Evolutionary conservation across 768 basidiomycete genomes (phyloP), one percentile per base, ranked within the genome.

Genomic region (Nidularia sp.): DNA sequence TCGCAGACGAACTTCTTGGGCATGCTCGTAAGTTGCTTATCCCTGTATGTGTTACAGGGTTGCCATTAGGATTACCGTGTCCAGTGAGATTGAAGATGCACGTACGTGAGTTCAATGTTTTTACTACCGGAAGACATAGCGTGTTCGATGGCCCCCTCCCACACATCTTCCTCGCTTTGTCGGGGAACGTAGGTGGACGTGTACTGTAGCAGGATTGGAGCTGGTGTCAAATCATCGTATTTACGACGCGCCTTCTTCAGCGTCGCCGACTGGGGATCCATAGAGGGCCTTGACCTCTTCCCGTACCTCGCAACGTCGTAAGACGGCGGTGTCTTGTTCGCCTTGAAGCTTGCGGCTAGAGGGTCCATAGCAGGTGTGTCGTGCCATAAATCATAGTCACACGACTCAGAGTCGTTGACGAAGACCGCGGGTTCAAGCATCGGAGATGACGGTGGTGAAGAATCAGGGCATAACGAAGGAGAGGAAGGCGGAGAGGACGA

Each of bases 1-100:
- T 78, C 77, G 5, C 60, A 58, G 3, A 83, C 69, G 45, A 84
- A 74, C 5, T 71, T 67, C 6, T 72, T 42, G 0, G 85, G 80
- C 2, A 89, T 84, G 13, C 56, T 63, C 5, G 76, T 75, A 22
- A 86, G 62, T 41, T 70, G 57, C 8, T 59, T 57, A 36, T 69
- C 64, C 15, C 79, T 80, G 48, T 12, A 18, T 9, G 25, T 29
- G 25, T 29, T 29, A 29, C 25, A 4, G 25, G 4, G 25, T 29
- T 4, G 4, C 25, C 4, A 2, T 29, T 4, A 29, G 2, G 25
- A 29, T 29, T 29, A 29, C 25, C 25, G 25, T 29, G 25, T 29
- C 25, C 25, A 29, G 25, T 29, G 25, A 29, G 25, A 29, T 29
- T 29, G 25, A 29, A 29, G 25, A 29, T 29, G 4, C 13, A 34